Percentiles rank a stretch among this genome's conserved stretches.
Evolutionary conservation across 163 green algal species (phyloP).

Genomic region (Chlamydomonas reinhardtii): DNA sequence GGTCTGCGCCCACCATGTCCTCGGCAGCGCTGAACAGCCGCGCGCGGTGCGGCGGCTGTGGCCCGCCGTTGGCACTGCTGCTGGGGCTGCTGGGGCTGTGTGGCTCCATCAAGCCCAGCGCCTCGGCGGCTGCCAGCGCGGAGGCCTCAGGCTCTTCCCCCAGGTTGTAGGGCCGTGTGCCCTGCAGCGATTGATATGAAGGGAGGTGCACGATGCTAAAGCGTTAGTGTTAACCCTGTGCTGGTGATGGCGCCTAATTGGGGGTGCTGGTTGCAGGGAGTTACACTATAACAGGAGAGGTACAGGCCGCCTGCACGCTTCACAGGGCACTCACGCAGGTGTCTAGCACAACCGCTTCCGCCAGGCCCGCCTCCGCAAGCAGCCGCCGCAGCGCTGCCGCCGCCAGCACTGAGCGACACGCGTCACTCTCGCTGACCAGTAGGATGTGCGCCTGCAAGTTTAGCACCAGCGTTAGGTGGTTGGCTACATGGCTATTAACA

Average conservation of each 20-base stretch:
- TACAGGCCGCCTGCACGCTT: neutral
- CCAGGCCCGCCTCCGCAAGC: constrained; percentile 64
- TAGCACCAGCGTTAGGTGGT: neutral
- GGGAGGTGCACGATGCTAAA: too few species aligned
- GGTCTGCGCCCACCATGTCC: constrained; percentile 83
- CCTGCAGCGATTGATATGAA: constrained; percentile 54
- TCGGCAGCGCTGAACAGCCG: constrained; percentile 66
- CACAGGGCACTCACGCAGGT: constrained; percentile 54
- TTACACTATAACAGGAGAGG: neutral
- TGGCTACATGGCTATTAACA: too few species aligned
- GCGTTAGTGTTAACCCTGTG: too few species aligned
- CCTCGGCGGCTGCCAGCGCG: constrained; percentile 35
- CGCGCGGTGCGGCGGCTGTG: constrained; percentile 18
- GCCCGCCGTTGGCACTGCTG: too few species aligned
- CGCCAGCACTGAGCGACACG: constrained; percentile 83
- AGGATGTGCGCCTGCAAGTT: constrained; percentile 58
- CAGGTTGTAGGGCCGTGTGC: constrained; percentile 81
- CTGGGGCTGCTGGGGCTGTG: neutral
- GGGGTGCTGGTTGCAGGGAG: too few species aligned
- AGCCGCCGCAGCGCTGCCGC: constrained; percentile 63
- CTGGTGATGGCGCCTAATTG: too few species aligned
- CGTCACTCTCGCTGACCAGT: constrained; percentile 83
- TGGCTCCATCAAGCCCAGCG: constrained; percentile 47
- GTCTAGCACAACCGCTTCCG: constrained; percentile 52
- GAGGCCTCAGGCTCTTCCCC: constrained; percentile 67